Percentiles rank a stretch among this genome's conserved stretches.
These are phyloP conservation scores for Pythium coloratum DNA, from an alignment of 352 stramenopile species.

Conservation along the genomic window DNA sequence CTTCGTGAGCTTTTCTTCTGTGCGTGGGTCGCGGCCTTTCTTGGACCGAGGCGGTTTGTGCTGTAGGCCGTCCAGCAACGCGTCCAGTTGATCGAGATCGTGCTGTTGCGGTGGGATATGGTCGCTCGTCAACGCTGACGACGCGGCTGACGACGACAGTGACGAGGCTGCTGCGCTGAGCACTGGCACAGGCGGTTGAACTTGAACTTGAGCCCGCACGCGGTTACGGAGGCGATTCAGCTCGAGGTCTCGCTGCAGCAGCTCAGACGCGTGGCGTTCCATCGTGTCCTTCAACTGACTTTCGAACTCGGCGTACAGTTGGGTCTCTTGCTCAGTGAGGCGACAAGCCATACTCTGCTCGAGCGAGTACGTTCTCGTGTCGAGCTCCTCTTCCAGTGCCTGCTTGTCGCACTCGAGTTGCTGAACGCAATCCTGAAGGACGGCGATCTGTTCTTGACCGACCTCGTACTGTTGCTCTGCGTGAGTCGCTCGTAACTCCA, in stretches of 20 bases:
- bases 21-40: conserved; percentile 9
- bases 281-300: conserved; percentile 35
- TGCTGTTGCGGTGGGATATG: conserved; percentile 14
- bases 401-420: conserved; percentile 19
- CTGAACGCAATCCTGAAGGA: conserved; percentile 22
- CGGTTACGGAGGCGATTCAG: conserved; percentile 12
- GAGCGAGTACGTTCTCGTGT: conserved; percentile 29
- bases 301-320: conserved; percentile 44
- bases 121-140: conserved; percentile 29
- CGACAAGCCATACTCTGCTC: conserved; percentile 36
- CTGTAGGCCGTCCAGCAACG: not conserved
- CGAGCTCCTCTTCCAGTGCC: conserved; percentile 11
- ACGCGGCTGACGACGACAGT: conserved; percentile 24
- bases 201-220: not conserved
- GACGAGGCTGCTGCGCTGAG: conserved; percentile 5
- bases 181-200: conserved; percentile 5
- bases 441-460: conserved; percentile 14
- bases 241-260: conserved; percentile 30
- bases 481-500: not conserved
- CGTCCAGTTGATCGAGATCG: conserved; percentile 21
- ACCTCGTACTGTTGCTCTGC: conserved; percentile 5
- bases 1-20: conserved; percentile 35
- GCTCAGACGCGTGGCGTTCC: conserved; percentile 42
- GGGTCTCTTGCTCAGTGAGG: conserved; percentile 35
- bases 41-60: not conserved